A percentile compares a stretch with the other conserved stretches of the same genome.
Evolutionary conservation across 2,329 filamentous ascomycete species (phyloP).

Genomic region (Ascochyta pisi): DNA sequence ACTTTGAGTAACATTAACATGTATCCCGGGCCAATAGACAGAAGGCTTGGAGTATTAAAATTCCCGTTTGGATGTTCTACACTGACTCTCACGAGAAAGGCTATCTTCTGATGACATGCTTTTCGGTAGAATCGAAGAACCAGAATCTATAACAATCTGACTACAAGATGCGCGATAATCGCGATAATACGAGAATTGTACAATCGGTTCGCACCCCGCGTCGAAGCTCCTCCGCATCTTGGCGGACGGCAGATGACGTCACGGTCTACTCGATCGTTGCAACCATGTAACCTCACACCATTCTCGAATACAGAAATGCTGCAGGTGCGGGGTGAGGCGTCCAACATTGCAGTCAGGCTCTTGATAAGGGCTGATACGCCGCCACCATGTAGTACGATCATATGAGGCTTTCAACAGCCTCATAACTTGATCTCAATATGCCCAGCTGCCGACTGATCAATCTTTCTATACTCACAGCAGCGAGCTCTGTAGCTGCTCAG

Average conservation of each 20-base stretch:
- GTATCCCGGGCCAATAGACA: no score
- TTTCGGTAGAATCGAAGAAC: neutral
- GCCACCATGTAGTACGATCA: neutral
- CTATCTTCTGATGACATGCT: neutral
- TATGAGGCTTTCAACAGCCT: neutral
- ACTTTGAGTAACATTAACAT: neutral
- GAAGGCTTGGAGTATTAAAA: no score
- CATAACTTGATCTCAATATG: neutral
- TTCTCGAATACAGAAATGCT: neutral
- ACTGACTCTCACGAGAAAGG: neutral
- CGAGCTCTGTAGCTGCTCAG: constrained; percentile 17
- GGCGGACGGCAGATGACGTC: no score
- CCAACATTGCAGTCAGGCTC: neutral
- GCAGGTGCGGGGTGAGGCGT: constrained; percentile 4
- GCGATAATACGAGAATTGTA: no score
- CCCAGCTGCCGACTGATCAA: neutral
- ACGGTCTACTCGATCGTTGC: neutral
- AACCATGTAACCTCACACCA: constrained; percentile 14
- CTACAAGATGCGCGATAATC: no score
- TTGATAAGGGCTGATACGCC: neutral
- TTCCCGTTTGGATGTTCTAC: no score
- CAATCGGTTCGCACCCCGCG: no score
- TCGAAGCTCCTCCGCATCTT: no score
- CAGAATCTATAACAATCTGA: no score
- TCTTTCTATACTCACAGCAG: neutral